Base-by-base conservation (phyloP, 805 yeast genomes). In the Metschnikowia gelsemii region DNA sequence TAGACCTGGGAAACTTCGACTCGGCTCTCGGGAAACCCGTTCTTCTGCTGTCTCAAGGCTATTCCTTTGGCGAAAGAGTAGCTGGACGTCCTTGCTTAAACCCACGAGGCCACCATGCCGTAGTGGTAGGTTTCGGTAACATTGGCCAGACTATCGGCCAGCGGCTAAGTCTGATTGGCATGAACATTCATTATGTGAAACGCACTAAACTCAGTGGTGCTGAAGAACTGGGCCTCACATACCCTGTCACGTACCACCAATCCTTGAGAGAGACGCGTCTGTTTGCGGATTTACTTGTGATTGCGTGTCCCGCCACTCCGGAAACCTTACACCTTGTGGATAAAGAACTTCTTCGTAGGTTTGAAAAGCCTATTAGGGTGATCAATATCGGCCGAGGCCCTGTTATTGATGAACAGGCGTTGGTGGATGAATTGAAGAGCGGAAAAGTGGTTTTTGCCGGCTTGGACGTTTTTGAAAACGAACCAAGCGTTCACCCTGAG, bases 331-430 rank as follows among this genome's bases (percentile, higher is more conserved):
- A 80, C 53, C 57, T 84, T 46, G 62, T 85, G 46, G 76, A 82
- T 53, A 58, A 56, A 24, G 54, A 66, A 0, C 57, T 81, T 0
- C 67, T 86, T 17, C 59, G 62, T 7, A 51, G 64, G 35, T 66
- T 84, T 42, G 70, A 73, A 29, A 63, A 67, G 29, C 82, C 85
- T 1, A 72, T 82, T 5, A 68, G 86, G 38, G 64, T 86, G 18
- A 79, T 86, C 35, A 86, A 86, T 55, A 79, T 86, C 30, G 95
- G 95, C 2, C 68, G 95, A 45, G 95, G 95, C 1, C 52, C 74
- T 2, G 75, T 84, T 25, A 72, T 86, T 45, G 79, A 84, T 50
- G 88, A 82, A 51, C 68, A 74, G n/a, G 89, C 79, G 2, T 61
- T 85, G 35, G 66, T 84, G 8, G 70, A 64, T 4, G 90, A 82